Evolutionary conservation across 1,284 basidiomycete species (phyloP), one percentile per base, ranked within the genome.

Genomic region (Ceratobasidium papillatum): DNA sequence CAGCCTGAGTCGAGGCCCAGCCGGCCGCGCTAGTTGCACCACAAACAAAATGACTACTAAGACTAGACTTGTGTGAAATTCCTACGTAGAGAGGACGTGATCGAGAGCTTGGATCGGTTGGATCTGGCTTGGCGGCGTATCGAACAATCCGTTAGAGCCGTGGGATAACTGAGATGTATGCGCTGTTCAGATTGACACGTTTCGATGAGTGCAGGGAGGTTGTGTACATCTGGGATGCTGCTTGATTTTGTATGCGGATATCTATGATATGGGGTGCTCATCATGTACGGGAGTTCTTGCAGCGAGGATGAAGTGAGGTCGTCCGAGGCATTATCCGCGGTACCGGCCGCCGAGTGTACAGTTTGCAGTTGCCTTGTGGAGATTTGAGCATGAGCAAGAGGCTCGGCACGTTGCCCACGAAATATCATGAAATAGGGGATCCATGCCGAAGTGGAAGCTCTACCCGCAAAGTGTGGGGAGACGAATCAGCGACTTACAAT

Each of bases 51-150:
- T 62, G 11, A 22, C 7, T n/a, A n/a, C n/a, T 36, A 43, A 36
- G 59, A 58, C 63, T 51, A 51, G 63, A 65, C 11, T 51, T 27
- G 30, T 65, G 45, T 47, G 63, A 65, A 65, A 65, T 65, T 32
- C 4, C 17, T 25, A 45, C 14, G 43, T 62, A 32, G 38, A 27
- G 59, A 7, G 30, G 34, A 4, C 22, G 19, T 51, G 49, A 51
- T 51, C 49, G 22, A 25, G 9, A 25, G 49, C n/a, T 51, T 51
- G 22, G 49, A 51, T 51, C 19, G 38, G 38, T 5, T 41, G 38
- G 38, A 41, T 41, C 38, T 41, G 38, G 14, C 38, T 41, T 5
- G 38, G 38, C 14, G 52, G 30, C 27, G 3, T 12, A 22, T 14
- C 52, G 11, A 12, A 14, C 30, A 32, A 14, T 12, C 51, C 51